Evolutionary conservation across 2,329 filamentous ascomycete genomes (phyloP).

Genomic region (Drechslerella dactyloides): DNA sequence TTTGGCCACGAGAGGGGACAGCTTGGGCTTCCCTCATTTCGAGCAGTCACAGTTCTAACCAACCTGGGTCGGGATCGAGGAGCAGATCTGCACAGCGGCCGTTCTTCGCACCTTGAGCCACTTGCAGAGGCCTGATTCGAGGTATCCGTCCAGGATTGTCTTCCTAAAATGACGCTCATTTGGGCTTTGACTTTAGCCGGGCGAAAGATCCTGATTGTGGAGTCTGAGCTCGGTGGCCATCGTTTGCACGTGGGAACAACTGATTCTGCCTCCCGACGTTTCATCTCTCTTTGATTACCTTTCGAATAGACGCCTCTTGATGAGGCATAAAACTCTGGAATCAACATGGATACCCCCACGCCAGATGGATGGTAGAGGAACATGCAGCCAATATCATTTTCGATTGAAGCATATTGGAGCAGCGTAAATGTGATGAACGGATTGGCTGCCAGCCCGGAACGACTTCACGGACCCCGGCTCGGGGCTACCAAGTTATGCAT

Average conservation of each 20-base stretch:
- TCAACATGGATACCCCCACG: conserved; percentile 49
- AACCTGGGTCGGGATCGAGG: not conserved
- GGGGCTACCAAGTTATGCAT: conserved; percentile 6
- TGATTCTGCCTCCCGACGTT: conserved; percentile 29
- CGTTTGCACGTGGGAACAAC: conserved; percentile 34
- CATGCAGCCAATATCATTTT: not conserved
- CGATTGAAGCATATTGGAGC: not conserved
- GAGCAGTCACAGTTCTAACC: not conserved
- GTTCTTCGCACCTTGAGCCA: conserved; percentile 8
- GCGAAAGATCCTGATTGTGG: conserved; percentile 19
- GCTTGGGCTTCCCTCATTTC: conserved; percentile 13
- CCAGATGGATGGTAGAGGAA: not conserved
- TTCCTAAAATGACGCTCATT: conserved; percentile 37
- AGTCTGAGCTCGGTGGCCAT: conserved; percentile 8
- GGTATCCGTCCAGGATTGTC: conserved; percentile 21
- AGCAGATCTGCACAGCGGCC: not conserved
- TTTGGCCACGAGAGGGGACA: conserved; percentile 10
- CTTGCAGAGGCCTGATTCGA: conserved; percentile 11
- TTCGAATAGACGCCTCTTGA: conserved; percentile 26
- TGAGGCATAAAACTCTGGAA: conserved; percentile 43
- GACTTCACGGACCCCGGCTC: conserved; percentile 22
- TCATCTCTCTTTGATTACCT: conserved; percentile 40
- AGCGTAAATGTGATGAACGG: not conserved
- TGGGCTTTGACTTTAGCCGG: conserved; percentile 42
- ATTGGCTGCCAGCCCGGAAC: conserved; percentile 22